phyloP scores from a whole-genome alignment of 2,329 filamentous ascomycete species.

The Hymenoscyphus scutula region DNA sequence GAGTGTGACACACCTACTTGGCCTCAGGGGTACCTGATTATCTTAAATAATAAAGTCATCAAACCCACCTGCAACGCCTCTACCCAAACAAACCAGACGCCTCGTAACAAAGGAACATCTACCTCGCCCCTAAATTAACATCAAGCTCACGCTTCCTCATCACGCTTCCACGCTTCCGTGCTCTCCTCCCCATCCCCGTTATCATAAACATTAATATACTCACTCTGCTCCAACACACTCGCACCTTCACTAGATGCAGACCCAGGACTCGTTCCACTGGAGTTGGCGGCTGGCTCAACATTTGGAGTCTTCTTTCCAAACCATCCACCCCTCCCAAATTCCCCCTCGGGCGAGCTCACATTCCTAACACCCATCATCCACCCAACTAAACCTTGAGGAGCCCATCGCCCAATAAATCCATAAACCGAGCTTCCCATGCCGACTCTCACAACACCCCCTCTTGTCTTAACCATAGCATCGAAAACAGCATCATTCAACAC shows the following conservation, averaged over 20 bases:
- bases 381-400: constrained; percentile 73
- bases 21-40: background rate
- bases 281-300: background rate
- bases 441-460: constrained; percentile 65
- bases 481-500: constrained; percentile 86
- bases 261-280: constrained; percentile 18
- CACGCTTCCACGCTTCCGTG: background rate
- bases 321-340: constrained; percentile 20
- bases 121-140: background rate
- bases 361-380: constrained; percentile 87
- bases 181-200: constrained; percentile 9
- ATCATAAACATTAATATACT: constrained; percentile 31
- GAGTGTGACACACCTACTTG: background rate
- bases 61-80: constrained; percentile 36
- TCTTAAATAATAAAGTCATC: constrained; percentile 49
- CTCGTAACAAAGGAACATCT: background rate
- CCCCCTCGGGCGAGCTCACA: constrained; percentile 37
- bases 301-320: constrained; percentile 10
- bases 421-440: constrained; percentile 84
- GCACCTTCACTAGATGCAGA: background rate
- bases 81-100: background rate
- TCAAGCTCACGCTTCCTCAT: too few relatives aligned
- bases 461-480: constrained; percentile 71
- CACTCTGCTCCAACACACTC: constrained; percentile 26
- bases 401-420: constrained; percentile 78